These are phyloP conservation scores for Blastocystis sp. DNA, from an alignment of 352 stramenopile species.

Conservation along the genomic window DNA sequence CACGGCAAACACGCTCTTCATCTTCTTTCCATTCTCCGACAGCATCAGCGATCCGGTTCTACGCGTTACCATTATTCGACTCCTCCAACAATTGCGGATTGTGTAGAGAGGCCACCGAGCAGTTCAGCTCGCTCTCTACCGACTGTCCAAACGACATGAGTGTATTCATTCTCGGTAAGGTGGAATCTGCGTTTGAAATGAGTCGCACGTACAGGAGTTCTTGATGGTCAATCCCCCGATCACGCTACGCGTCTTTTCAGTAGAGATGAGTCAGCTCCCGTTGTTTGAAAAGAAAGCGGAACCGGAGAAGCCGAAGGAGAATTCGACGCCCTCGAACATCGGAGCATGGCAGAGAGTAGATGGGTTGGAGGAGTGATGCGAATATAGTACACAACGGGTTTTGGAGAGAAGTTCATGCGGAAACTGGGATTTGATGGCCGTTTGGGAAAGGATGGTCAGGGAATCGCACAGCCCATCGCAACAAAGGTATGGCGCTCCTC, in stretches of 20 bases:
- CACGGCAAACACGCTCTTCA: background rate
- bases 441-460: constrained; percentile 37
- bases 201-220: background rate
- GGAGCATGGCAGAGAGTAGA: constrained; percentile 18
- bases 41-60: background rate
- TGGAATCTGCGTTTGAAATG: background rate
- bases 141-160: constrained; percentile 21
- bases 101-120: background rate
- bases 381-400: constrained; percentile 19
- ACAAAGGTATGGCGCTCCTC: background rate
- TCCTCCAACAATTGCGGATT: background rate
- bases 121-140: constrained; percentile 6
- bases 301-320: background rate
- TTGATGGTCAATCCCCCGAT: background rate
- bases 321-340: background rate
- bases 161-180: background rate
- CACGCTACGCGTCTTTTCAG: background rate
- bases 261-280: background rate
- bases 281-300: constrained; percentile 19
- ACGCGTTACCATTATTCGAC: background rate
- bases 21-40: constrained; percentile 31
- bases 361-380: no score
- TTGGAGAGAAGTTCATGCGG: constrained; percentile 43
- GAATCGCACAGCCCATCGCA: constrained; percentile 22
- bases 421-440: constrained; percentile 17